Conservation (phyloP, 441 rosid species). For the Melastoma candidum region DNA sequence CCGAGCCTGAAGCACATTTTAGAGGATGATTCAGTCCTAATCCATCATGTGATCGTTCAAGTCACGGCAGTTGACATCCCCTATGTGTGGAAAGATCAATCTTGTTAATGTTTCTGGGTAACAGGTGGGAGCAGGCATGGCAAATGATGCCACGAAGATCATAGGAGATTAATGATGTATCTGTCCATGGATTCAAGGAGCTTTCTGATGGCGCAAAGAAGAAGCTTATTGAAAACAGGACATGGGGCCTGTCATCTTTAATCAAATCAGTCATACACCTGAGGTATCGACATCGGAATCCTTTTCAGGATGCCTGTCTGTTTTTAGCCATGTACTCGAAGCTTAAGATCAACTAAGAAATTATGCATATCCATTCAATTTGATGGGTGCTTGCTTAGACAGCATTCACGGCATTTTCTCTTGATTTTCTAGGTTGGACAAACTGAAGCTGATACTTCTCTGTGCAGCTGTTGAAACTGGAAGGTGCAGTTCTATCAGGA, state of each 20-base stretch:
- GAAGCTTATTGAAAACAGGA: conserved; percentile 32
- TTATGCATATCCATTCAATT: too few relatives aligned
- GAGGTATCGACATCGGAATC: conserved; percentile 27
- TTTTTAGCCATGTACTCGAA: too few relatives aligned
- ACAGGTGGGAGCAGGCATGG: conserved; percentile 71
- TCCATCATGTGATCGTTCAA: background rate
- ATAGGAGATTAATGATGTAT: conserved; percentile 56
- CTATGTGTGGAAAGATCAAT: background rate
- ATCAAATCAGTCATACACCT: conserved; percentile 52
- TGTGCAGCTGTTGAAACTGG: too few relatives aligned
- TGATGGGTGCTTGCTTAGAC: too few relatives aligned
- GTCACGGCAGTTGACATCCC: too few relatives aligned
- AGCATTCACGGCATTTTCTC: too few relatives aligned
- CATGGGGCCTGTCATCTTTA: conserved; percentile 66
- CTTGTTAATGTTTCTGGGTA: conserved; percentile 4
- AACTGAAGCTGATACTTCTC: too few relatives aligned
- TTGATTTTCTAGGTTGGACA: too few relatives aligned
- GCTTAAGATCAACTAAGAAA: too few relatives aligned
- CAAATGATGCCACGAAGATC: conserved; percentile 51
- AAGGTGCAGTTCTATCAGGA: too few relatives aligned
- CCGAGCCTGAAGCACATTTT: conserved; percentile 49
- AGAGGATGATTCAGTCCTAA: conserved; percentile 50
- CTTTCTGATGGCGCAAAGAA: conserved; percentile 57
- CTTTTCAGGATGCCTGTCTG: too few relatives aligned
- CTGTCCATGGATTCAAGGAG: conserved; percentile 48